phyloP scores from a whole-genome alignment of 805 yeast species.

The Wickerhamomyces sydowiorum region DNA sequence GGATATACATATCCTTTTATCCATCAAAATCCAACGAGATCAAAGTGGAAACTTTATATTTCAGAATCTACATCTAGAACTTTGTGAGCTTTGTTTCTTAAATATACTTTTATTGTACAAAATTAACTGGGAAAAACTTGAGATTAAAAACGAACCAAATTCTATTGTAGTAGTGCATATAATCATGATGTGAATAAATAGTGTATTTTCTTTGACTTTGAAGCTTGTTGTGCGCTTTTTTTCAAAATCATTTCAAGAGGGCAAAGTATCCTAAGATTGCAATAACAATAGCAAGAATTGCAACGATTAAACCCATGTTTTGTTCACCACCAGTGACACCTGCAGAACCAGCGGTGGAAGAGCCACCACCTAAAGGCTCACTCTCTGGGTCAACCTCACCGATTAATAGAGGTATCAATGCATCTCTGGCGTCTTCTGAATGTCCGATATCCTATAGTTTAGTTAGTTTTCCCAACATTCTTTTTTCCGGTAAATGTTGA shows the following conservation, averaged over 20 bases:
- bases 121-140: background rate
- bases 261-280: constrained; percentile 18
- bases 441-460: constrained; percentile 78
- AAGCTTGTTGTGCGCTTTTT: no score
- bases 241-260: constrained; percentile 2
- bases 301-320: constrained; percentile 18
- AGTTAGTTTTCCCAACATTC: background rate
- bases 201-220: background rate
- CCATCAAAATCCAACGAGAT: no score
- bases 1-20: no score
- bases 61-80: no score
- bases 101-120: background rate
- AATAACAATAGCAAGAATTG: constrained; percentile 12
- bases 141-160: background rate
- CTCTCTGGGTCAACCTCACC: constrained; percentile 75
- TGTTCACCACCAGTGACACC: constrained; percentile 23
- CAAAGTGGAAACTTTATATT: no score
- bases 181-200: background rate
- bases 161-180: background rate
- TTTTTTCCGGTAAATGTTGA: background rate
- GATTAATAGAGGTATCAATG: constrained; percentile 58
- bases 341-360: constrained; percentile 13
- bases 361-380: constrained; percentile 20
- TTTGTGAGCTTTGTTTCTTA: no score
- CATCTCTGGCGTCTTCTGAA: constrained; percentile 89